These are phyloP conservation scores for Penicillium paradoxum DNA, from an alignment of 495 filamentous ascomycete species.

Conservation along the genomic window DNA sequence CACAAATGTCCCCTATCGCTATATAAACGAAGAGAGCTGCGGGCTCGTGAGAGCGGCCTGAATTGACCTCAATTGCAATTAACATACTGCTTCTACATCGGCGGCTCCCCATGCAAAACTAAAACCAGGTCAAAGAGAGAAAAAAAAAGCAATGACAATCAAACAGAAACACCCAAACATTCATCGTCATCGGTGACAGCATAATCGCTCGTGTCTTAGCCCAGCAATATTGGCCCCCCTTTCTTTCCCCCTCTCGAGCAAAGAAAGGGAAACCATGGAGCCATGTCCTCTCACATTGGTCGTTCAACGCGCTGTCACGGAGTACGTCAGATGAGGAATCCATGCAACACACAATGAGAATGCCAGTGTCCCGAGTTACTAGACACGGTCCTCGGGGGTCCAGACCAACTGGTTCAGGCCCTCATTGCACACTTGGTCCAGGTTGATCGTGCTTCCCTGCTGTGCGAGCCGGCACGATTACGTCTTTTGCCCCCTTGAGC, in stretches of 20 bases:
- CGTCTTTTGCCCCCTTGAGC: neutral
- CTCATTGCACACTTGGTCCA: constrained; percentile 1
- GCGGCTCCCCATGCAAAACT: neutral
- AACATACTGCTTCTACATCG: neutral
- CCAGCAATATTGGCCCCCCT: constrained; percentile 1
- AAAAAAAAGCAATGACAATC: neutral
- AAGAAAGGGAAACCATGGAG: constrained; percentile 2
- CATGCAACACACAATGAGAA: constrained; percentile 2
- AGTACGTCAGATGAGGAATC: constrained; percentile 11
- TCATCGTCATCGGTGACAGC: constrained; percentile 31
- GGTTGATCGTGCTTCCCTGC: neutral
- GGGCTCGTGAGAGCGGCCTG: neutral
- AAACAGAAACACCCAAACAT: neutral
- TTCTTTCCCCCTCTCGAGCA: neutral
- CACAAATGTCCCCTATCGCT: constrained; percentile 11
- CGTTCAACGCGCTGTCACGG: neutral
- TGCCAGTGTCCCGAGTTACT: neutral
- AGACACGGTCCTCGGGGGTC: constrained; percentile 18
- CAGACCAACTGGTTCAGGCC: constrained; percentile 16
- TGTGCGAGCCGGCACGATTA: neutral
- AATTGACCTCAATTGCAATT: neutral
- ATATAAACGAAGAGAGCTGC: constrained; percentile 23
- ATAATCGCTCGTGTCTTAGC: constrained; percentile 17
- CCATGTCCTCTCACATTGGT: neutral
- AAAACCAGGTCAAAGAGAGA: neutral